Evolutionary conservation across 768 basidiomycete genomes (phyloP).

Genomic region (Boletus subparvulus): DNA sequence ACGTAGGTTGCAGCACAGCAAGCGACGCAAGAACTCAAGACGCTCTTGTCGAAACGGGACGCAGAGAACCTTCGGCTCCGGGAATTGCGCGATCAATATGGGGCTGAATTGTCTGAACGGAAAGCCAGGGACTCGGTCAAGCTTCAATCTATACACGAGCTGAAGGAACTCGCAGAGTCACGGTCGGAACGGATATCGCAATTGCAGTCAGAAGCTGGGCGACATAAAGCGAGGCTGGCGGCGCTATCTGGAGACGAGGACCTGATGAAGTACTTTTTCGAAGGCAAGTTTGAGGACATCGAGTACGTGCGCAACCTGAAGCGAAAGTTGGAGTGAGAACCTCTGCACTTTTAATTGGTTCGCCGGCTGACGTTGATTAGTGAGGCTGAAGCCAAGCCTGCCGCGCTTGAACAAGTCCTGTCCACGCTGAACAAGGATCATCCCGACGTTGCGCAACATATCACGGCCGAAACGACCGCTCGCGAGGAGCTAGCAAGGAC

Average conservation of each 20-base stretch:
- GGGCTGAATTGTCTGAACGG: slow-evolving; percentile 66
- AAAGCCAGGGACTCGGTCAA: slow-evolving; percentile 63
- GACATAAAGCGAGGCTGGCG: slow-evolving; percentile 76
- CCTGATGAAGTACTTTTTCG: slow-evolving; percentile 67
- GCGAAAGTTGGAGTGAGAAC: slow-evolving; percentile 53
- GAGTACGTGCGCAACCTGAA: slow-evolving; percentile 55
- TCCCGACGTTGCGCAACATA: slow-evolving; percentile 52
- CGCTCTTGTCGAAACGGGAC: slow-evolving; percentile 61
- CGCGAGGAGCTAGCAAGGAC: slow-evolving; percentile 47
- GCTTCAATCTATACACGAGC: slow-evolving; percentile 58
- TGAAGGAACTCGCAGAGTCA: slow-evolving; percentile 61
- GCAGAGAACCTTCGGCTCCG: slow-evolving; percentile 66
- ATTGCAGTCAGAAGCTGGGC: slow-evolving; percentile 67
- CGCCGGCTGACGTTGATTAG: slow-evolving; percentile 37
- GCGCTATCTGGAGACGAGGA: slow-evolving; percentile 70
- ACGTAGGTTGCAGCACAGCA: slow-evolving; percentile 44
- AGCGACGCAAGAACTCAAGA: slow-evolving; percentile 61
- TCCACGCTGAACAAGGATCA: slow-evolving; percentile 43
- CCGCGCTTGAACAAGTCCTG: slow-evolving; percentile 54
- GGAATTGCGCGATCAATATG: slow-evolving; percentile 66
- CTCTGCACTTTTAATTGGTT: not conserved
- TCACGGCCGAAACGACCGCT: slow-evolving; percentile 50
- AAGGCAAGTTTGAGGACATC: slow-evolving; percentile 50
- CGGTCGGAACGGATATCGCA: slow-evolving; percentile 72
- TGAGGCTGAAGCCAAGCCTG: slow-evolving; percentile 48